Base-by-base conservation (phyloP, 2,329 filamentous ascomycete genomes). In the Cordyceps farinosa region DNA sequence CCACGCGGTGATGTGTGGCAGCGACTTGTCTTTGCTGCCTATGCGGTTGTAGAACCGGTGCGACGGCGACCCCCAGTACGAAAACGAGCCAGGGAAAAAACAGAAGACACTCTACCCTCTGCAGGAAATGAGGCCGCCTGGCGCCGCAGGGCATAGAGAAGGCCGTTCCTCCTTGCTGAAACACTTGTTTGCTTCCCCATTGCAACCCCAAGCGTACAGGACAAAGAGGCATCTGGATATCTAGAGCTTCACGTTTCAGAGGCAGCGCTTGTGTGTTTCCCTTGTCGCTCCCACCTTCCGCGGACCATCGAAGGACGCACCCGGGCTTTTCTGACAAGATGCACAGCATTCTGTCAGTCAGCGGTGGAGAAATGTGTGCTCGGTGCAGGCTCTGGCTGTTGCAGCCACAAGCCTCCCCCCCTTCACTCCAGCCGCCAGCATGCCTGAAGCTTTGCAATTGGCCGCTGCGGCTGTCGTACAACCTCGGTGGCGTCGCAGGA, bases 331-430 rank as follows among this genome's bases (percentile, higher is more conserved):
- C 53, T 63, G 61, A 57, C 61, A 56, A 56, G 61, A 45, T 44
- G 47, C 61, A 63, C 61, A 56, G 47, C 61, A 63, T 63, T 44
- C 44, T 63, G 61, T 51, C 61, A 63, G 36, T 55, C 52, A 42
- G 61, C 45, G 48, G 58, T 53, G 53, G 61, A 63, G 52, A 51
- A 52, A 52, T 51, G 52, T 50, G 61, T 57, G 61, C 45, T 51
- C 53, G 42, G 45, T 30, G 53, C 61, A 57, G 58, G 29, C 38
- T 13, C 54, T 15, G 50, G 58, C 48, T 22, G 13, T 51, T 47
- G 50, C 58, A 36, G 36, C 38, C 38, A 52, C 38, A 40, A 61
- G 38, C 6, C 17, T 10, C 30, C 38, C 56, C 47, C 38, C 58
- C 50, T 47, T 54, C 48, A 17, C 48, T 42, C 50, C 58, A 61